phyloP scores from a whole-genome alignment of 163 green algal species.

The Coccomyxa subellipsoidea region DNA sequence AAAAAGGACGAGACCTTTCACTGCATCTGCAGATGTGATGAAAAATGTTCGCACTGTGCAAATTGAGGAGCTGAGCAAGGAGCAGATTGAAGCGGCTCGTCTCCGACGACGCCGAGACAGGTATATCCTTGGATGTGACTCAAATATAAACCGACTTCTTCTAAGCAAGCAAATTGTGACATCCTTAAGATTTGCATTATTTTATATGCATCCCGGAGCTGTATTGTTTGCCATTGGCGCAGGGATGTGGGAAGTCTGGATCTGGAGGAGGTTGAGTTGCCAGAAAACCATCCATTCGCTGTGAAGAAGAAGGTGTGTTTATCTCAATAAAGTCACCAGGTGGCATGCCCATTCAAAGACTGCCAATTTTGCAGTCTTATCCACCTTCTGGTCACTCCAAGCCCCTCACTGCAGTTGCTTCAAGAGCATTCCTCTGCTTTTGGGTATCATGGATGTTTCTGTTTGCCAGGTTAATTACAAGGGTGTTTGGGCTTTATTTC shows the following conservation, averaged over 20 bases:
- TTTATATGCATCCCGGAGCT: too few relatives aligned
- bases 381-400: too few relatives aligned
- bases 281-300: conserved; percentile 59
- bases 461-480: too few relatives aligned
- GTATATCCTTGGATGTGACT: too few relatives aligned
- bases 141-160: too few relatives aligned
- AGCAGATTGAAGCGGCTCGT: conserved; percentile 50
- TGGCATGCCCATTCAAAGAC: too few relatives aligned
- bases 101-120: conserved; percentile 36
- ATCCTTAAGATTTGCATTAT: background rate
- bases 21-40: conserved; percentile 38
- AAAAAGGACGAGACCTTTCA: background rate
- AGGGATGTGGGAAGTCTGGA: conserved; percentile 32
- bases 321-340: background rate
- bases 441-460: too few relatives aligned
- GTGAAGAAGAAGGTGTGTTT: conserved; percentile 38
- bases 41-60: conserved; percentile 46
- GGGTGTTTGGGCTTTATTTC: background rate
- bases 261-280: conserved; percentile 45
- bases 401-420: too few relatives aligned
- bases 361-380: too few relatives aligned
- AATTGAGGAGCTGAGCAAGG: conserved; percentile 43
- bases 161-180: background rate
- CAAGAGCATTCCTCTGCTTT: too few relatives aligned
- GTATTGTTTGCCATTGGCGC: background rate